Percentiles rank a stretch among this genome's conserved stretches.
Evolutionary conservation across 352 stramenopile species (phyloP).

Genomic region (Blastocystis sp.): DNA sequence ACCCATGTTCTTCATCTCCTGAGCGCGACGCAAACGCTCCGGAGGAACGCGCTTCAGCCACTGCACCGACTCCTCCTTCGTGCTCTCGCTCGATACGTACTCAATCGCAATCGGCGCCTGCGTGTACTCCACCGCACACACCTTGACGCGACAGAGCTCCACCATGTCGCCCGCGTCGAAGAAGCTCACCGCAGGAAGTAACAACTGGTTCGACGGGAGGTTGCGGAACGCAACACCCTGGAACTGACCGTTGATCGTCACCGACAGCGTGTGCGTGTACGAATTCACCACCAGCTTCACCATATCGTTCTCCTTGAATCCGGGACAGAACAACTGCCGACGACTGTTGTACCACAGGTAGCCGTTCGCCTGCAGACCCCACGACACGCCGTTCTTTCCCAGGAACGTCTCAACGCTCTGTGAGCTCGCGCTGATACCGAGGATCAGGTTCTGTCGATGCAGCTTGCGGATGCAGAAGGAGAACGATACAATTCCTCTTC

Average conservation of each 20-base stretch:
- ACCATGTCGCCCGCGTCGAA: conserved; percentile 53
- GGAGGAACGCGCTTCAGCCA: conserved; percentile 47
- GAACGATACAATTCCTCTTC: conserved; percentile 21
- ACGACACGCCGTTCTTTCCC: neutral
- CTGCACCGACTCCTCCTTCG: conserved; percentile 38
- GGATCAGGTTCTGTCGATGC: conserved; percentile 8
- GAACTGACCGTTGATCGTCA: conserved; percentile 51
- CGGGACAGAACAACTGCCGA: neutral
- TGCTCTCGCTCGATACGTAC: conserved; percentile 30
- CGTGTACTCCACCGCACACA: conserved; percentile 8
- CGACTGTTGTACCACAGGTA: conserved; percentile 37
- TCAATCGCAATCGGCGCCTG: neutral
- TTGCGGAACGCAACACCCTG: conserved; percentile 52
- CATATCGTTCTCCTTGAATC: conserved; percentile 22
- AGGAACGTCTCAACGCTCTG: neutral
- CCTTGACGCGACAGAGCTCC: conserved; percentile 29
- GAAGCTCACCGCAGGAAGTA: conserved; percentile 45
- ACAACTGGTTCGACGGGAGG: neutral
- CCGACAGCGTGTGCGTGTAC: neutral
- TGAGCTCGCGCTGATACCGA: neutral
- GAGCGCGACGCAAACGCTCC: neutral
- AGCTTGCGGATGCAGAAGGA: conserved; percentile 30
- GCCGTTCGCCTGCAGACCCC: conserved; percentile 36
- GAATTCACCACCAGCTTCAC: conserved; percentile 53
- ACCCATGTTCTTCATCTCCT: conserved; percentile 32